Conservation (phyloP, 345 rosid genomes). For the Melaleuca quinquenervia region DNA sequence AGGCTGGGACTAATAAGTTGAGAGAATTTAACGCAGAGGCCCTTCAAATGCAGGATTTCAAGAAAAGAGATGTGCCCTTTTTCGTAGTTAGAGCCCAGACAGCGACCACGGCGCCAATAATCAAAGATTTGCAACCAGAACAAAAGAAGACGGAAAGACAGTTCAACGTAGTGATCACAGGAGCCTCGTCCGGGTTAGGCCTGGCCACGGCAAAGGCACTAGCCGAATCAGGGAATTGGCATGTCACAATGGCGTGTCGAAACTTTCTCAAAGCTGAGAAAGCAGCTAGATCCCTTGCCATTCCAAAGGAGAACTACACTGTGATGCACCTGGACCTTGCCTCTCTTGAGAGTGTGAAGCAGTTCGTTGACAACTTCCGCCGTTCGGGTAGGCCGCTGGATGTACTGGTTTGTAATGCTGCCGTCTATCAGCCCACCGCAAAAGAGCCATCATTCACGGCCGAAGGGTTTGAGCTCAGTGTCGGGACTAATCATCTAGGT, state of each 20-base stretch:
- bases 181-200: conserved; percentile 83
- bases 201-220: conserved; percentile 82
- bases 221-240: conserved; percentile 86
- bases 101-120: conserved; percentile 40
- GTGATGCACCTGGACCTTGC: conserved; percentile 93
- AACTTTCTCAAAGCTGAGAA: conserved; percentile 85
- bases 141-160: conserved; percentile 72
- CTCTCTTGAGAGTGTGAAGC: conserved; percentile 84
- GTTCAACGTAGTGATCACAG: conserved; percentile 63
- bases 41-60: conserved; percentile 9
- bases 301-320: conserved; percentile 70
- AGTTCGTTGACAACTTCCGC: conserved; percentile 61
- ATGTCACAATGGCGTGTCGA: conserved; percentile 83
- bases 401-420: conserved; percentile 92
- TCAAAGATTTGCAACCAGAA: conserved; percentile 22
- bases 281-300: conserved; percentile 78
- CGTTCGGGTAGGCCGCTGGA: conserved; percentile 63
- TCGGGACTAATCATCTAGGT: conserved; percentile 92
- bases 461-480: conserved; percentile 94
- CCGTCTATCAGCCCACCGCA: conserved; percentile 83
- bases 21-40: conserved; percentile 14
- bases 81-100: conserved; percentile 39
- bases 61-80: conserved; percentile 16
- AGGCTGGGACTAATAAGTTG: background rate
- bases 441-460: conserved; percentile 86